Evolutionary conservation across 2,329 filamentous ascomycete genomes (phyloP), one percentile per base, ranked within the genome.

Genomic region (Spiromastix sp.): DNA sequence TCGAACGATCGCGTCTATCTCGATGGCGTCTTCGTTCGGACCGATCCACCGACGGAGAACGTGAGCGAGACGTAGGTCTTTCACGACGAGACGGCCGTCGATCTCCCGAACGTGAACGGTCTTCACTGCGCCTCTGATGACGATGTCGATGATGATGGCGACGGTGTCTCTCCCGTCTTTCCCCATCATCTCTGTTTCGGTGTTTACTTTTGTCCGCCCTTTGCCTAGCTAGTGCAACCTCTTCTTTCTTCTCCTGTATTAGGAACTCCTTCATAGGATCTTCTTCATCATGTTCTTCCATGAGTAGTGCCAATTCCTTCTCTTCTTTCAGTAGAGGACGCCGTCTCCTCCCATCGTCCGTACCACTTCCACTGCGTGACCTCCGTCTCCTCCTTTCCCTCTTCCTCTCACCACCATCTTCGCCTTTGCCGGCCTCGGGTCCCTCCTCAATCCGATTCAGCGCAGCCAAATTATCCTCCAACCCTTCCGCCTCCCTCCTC

Each of bases 251-350:
- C 61, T 93, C 82, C 44, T 89, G 75, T 34, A 95, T 77, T 44
- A 96, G 56, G 49, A 84, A 95, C 24, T 76, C 77, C 61, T 94
- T 95, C 91, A 98, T 98, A 0, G 91, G 91, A 56, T 98, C 91
- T 42, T 96, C 89, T 16, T 95, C 87, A 45, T 96, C 91, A 44
- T 93, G 81, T 11, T 89, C 79, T 20, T 73, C 66, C 34, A 93
- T 76, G 37, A 96, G 57, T 29, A 77, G 71, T 33, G 76, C 75
- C 32, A 96, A 61, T 55, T 96, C 87, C 37, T 68, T 66, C 62
- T 96, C 87, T 53, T 95, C 87, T 41, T 77, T 81, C 8, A 94
- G 59, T 64, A 83, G 59, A 2, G 80, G 79, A 39, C 82, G 64
- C 34, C 55, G 49, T 53, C 39, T 60, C 55, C 43, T 60, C 38